Base-by-base conservation (phyloP, 108 stramenopile species). In the Schizochytrium sp. region DNA sequence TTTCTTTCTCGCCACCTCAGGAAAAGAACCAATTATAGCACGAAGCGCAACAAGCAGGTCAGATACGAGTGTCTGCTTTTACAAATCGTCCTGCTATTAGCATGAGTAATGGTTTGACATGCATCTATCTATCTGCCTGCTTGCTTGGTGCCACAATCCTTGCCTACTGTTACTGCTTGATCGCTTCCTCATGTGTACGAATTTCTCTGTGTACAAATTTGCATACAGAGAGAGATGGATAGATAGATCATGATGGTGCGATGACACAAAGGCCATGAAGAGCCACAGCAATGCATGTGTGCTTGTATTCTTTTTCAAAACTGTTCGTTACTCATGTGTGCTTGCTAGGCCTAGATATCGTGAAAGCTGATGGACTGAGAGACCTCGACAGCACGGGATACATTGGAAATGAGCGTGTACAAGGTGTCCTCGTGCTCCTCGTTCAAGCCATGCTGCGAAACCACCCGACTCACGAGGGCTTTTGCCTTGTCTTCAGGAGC, bases 371-470 rank as follows among this genome's bases (percentile, higher is more conserved):
- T 18, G 12, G 63, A 69, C 41, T 69, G 63, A 23, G 63, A 69
- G 25, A 83, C 76, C 45, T 83, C 51, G 16, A 83, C 76, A 12
- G 76, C 76, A 18, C 76, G 76, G 18, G 76, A 83, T 6, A 83
- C 76, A 23, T 83, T 83, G 45, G 6, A 6, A 45, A 83, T 83
- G 23, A 83, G 76, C 76, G 51, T 83, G 76, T 53, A 47, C 48
- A 83, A 23, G 48, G 51, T 53, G 10, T 83, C 76, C 76, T 83
- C 76, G 25, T 83, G 76, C 76, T 83, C 76, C 28, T 47, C 76
- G 25, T 53, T 53, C 16, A 83, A 45, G 12, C 76, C 76, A 34
- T 83, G 51, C 4, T 83, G 76, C 6, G 76, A 53, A 23, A 83
- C 76, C 6, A 83, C 51, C 5, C 76, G 76, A 45, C 76, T 83